These are phyloP conservation scores for Pseudozyma tsukubaensis DNA, from an alignment of 1,284 basidiomycete species.

Conservation along the genomic window DNA sequence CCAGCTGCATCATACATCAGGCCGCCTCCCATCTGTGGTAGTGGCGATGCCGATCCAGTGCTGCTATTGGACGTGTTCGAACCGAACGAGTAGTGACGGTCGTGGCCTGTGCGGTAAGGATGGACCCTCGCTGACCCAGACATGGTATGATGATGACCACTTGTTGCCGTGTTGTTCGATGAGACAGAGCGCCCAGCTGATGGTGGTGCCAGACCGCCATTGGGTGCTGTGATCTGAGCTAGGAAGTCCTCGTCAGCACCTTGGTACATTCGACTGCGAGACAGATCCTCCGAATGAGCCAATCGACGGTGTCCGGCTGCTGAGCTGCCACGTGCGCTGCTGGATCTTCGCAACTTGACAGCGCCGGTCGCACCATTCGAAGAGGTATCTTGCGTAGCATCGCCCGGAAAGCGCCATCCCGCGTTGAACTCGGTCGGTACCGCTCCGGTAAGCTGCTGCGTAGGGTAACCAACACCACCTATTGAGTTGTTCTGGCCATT, in stretches of 20 bases:
- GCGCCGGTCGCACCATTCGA: constrained; percentile 1
- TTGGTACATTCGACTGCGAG: constrained; percentile 43
- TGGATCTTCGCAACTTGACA: constrained; percentile 30
- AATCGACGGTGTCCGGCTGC: constrained; percentile 44
- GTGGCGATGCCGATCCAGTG: constrained; percentile 33
- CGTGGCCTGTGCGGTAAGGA: constrained; percentile 48
- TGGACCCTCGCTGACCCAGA: constrained; percentile 39
- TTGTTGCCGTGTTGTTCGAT: constrained; percentile 17
- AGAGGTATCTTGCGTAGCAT: constrained; percentile 7
- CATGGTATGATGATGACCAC: constrained; percentile 23
- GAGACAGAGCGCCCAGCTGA: constrained; percentile 37
- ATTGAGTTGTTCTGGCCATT: constrained; percentile 34
- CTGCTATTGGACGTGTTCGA: constrained; percentile 51
- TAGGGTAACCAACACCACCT: constrained; percentile 15
- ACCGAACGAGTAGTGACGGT: constrained; percentile 52
- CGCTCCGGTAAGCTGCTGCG: constrained; percentile 13
- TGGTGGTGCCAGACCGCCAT: constrained; percentile 60
- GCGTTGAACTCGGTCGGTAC: constrained; percentile 36
- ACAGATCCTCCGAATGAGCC: constrained; percentile 58
- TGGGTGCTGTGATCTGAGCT: constrained; percentile 54
- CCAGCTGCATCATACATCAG: constrained; percentile 25
- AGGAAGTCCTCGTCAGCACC: constrained; percentile 52
- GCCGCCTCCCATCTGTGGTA: constrained; percentile 31
- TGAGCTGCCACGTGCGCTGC: constrained; percentile 31
- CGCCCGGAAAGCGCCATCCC: constrained; percentile 42